Evolutionary conservation across 805 yeast species (phyloP), one percentile per base, ranked within the genome.

Genomic region (Kodamaea restingae): DNA sequence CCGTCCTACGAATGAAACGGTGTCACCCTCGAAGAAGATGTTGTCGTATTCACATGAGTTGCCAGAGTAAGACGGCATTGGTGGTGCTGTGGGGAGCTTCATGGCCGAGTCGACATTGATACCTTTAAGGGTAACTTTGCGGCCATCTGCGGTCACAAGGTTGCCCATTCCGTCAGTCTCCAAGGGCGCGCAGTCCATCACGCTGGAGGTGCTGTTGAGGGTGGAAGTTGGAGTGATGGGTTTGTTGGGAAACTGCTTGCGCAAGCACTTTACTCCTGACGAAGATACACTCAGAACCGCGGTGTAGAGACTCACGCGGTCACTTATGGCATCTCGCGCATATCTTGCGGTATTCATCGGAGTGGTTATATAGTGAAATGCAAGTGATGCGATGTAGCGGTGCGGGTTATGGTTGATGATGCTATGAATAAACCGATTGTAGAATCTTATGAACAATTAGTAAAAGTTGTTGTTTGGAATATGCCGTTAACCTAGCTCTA

Each of bases 1-100:
- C 38, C 87, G 69, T 1, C 87, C 87, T 0, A 84, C 85, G 61
- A 86, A 88, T n/a, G 90, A 78, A 2, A 85, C 90, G 21, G 64
- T 56, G 44, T 84, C 90, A 7, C 87, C 95, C 32, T 76, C 78
- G 51, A 73, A 83, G 52, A 83, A 85, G 2, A 76, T 56, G 27
- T 70, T 63, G 21, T 63, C 56, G 1, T 58, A 46, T 32, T 60
- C 60, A 21, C 50, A 53, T 3, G 71, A 55, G 32, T 65, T 55
- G 4, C 72, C 74, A 28, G 47, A 48, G 45, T 71, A 64, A 3
- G 72, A 56, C 6, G 73, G 65, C 49, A 73, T 60, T 25, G 32
- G 40, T 0, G 95, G 95, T 1, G 41, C 48, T 1, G 65, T 51
- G 0, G 97, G 97, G 36, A 77, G 61, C 56, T 88, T 88, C 47